phyloP scores from a whole-genome alignment of 139 green algal species.

The Yamagishiella unicocca region DNA sequence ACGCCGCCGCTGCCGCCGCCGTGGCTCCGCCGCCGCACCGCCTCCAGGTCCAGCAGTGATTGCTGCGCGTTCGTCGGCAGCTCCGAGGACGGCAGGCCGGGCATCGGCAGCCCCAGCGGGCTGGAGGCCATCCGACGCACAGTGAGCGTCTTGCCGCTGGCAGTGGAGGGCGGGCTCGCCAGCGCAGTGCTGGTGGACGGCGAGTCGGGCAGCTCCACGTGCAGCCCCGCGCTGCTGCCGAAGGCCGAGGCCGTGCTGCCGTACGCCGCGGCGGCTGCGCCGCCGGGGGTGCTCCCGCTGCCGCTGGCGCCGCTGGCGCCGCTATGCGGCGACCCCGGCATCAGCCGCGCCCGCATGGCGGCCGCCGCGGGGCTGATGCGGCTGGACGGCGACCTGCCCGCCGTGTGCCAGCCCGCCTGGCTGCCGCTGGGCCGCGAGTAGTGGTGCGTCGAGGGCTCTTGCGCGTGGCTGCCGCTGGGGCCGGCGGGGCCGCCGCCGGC shows the following conservation, averaged over 20 bases:
- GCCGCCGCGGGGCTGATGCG: background rate
- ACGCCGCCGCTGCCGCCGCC: background rate
- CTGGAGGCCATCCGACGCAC: slow-evolving; percentile 24
- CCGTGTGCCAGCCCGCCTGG: background rate
- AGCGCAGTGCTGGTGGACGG: background rate
- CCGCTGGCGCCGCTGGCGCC: background rate
- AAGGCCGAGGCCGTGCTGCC: background rate
- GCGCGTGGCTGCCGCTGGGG: background rate
- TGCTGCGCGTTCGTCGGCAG: background rate
- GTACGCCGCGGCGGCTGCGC: background rate
- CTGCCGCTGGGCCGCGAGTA: background rate
- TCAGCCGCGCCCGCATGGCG: background rate
- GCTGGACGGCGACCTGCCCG: background rate
- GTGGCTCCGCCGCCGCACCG: background rate
- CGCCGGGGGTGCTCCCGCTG: background rate
- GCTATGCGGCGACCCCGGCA: background rate
- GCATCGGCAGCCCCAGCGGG: background rate
- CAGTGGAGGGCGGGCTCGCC: background rate
- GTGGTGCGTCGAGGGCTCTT: background rate
- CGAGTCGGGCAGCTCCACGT: slow-evolving; percentile 3
- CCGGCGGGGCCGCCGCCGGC: too few relatives aligned
- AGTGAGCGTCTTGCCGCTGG: background rate
- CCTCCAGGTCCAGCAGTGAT: background rate
- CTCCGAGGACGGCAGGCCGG: too few relatives aligned
- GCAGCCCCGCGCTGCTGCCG: background rate